These are phyloP conservation scores for Fusarium sp. DNA, from an alignment of 2,329 filamentous ascomycete species.

Conservation along the genomic window DNA sequence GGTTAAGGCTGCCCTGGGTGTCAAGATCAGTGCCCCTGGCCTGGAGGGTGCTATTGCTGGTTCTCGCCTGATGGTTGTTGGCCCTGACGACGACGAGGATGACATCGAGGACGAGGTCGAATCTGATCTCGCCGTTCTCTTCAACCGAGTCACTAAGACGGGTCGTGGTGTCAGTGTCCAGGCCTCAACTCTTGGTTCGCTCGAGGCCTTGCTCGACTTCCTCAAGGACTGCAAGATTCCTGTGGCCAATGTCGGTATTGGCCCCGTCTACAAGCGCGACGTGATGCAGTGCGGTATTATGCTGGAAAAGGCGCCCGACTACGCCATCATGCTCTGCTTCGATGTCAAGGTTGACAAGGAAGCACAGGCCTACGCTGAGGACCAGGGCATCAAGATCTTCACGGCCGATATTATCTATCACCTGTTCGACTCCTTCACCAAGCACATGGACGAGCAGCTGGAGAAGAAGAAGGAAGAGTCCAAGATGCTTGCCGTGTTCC, in stretches of 20 bases:
- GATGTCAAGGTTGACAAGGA: slow-evolving; percentile 99
- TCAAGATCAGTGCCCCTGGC: slow-evolving; percentile 97
- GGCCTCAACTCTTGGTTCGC: slow-evolving; percentile 95
- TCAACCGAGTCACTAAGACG: slow-evolving; percentile 91
- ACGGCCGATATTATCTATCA: slow-evolving; percentile 99
- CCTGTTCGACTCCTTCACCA: slow-evolving; percentile 95
- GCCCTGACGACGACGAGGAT: slow-evolving; percentile 95
- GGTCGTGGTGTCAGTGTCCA: slow-evolving; percentile 97
- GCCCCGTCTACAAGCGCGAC: slow-evolving; percentile 97
- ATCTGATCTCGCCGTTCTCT: slow-evolving; percentile 90
- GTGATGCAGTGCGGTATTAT: slow-evolving; percentile 96
- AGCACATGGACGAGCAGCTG: slow-evolving; percentile 89
- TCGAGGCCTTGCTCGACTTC: slow-evolving; percentile 97
- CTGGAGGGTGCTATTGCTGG: slow-evolving; percentile 97
- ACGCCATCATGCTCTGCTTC: slow-evolving; percentile 99
- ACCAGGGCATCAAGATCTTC: slow-evolving; percentile 97
- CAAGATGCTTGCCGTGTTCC: slow-evolving; percentile 97
- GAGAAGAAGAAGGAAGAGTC: slow-evolving; percentile 97
- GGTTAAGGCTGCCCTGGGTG: slow-evolving; percentile 97
- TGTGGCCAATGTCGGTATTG: slow-evolving; percentile 96
- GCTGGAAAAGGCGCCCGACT: slow-evolving; percentile 95
- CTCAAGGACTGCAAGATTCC: slow-evolving; percentile 96
- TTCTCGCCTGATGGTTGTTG: slow-evolving; percentile 93
- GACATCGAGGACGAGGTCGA: slow-evolving; percentile 98
- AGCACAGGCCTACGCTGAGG: slow-evolving; percentile 89